A percentile compares a stretch with the other conserved stretches of the same genome.
These are phyloP conservation scores for Medicago arabica DNA, from an alignment of 306 rosid species.

Conservation along the genomic window DNA sequence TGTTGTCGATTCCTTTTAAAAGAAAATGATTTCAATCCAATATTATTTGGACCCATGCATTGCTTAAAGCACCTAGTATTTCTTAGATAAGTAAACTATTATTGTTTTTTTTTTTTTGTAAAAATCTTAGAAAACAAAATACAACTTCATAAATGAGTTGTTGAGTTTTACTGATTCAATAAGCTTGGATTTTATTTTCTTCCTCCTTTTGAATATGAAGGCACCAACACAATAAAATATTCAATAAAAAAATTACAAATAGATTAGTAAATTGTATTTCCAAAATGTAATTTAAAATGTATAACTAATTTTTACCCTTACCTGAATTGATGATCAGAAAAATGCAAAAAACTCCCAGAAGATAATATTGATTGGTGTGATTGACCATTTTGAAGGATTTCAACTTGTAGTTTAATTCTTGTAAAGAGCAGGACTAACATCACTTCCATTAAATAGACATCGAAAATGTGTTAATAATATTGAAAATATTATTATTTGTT, in stretches of 20 bases:
- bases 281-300: background rate
- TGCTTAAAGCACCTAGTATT: background rate
- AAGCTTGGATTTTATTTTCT: background rate
- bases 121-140: background rate
- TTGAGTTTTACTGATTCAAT: background rate
- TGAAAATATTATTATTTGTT: too few species aligned
- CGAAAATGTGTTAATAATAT: background rate
- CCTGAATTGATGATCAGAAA: background rate
- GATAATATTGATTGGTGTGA: background rate
- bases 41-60: background rate
- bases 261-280: background rate
- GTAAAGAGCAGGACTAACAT: background rate
- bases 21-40: background rate
- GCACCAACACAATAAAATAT: background rate
- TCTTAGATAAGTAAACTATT: background rate
- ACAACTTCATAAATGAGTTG: background rate
- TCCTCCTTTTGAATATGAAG: background rate
- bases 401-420: background rate
- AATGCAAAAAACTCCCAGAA: background rate
- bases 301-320: background rate
- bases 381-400: background rate
- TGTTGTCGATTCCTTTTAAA: background rate
- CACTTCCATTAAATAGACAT: background rate
- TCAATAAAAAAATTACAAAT: background rate
- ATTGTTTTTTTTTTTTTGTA: background rate